A percentile compares a stretch with the other conserved stretches of the same genome.
Evolutionary conservation across 2,329 filamentous ascomycete species (phyloP).

Genomic region (Ophiocordyceps unilateralis): DNA sequence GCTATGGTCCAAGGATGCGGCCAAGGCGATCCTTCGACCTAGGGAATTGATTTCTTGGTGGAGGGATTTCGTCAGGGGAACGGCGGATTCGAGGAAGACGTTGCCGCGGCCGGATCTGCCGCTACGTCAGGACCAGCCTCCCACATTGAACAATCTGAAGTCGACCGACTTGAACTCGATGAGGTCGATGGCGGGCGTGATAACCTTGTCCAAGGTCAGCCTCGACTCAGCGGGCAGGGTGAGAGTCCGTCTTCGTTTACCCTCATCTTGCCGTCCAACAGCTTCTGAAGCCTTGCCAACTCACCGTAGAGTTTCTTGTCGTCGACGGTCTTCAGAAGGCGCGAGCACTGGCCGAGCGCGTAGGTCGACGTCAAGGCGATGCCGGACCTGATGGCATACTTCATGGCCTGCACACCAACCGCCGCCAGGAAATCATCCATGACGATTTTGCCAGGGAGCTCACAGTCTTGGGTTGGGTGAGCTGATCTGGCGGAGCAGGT

Average conservation of each 20-base stretch:
- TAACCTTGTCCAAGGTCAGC: conserved; percentile 35
- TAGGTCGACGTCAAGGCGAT: conserved; percentile 73
- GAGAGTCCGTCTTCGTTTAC: conserved; percentile 20
- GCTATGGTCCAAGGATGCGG: conserved; percentile 44
- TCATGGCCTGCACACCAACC: conserved; percentile 57
- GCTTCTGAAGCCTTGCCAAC: conserved; percentile 51
- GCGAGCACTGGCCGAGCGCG: conserved; percentile 66
- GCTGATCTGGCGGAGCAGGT: no score
- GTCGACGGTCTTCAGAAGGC: conserved; percentile 61
- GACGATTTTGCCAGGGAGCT: conserved; percentile 1
- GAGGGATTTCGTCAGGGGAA: conserved; percentile 65
- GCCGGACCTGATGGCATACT: conserved; percentile 79
- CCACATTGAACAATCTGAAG: conserved; percentile 1
- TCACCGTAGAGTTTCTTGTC: conserved; percentile 51
- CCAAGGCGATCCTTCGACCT: conserved; percentile 55
- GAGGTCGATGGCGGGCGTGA: conserved; percentile 81
- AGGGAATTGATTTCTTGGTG: conserved; percentile 70
- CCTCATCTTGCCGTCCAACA: conserved; percentile 72
- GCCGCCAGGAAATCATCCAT: conserved; percentile 53
- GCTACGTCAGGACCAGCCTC: background rate
- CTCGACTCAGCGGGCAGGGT: background rate
- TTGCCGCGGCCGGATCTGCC: conserved; percentile 35
- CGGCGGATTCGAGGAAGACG: conserved; percentile 59
- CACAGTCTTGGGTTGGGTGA: background rate
- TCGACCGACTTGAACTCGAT: conserved; percentile 67